Base-by-base conservation (phyloP, 768 basidiomycete species). In the Tricholoma terreum region DNA sequence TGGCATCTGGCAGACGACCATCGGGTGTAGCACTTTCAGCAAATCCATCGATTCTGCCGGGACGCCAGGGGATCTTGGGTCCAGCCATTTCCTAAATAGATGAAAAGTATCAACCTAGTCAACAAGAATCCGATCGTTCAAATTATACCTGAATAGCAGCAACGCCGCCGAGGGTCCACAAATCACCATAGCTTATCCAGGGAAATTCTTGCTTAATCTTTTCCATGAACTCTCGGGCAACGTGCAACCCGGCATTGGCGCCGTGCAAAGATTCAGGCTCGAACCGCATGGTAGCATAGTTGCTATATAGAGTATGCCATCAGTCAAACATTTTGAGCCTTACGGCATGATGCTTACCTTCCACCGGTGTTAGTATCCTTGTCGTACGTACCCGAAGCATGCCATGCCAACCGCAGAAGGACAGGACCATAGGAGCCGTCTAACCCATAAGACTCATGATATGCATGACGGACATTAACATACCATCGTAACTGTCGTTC, bases 211-310 rank as follows among this genome's bases (percentile, higher is more conserved):
- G 67, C 78, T 98, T 95, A 68, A 98, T 72, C 56, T 89, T 81
- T 68, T 97, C 91, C 84, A 98, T 87, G 57, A 91, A 71, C 5
- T 71, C 79, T 56, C 96, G 90, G 38, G 93, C 95, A 54, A 93
- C 69, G 58, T 88, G 73, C 54, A 96, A 79, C 24, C 94, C 94
- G 24, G 84, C 84, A 73, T 96, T 96, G 50, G 92, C 94, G 34
- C 77, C 84, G 68, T 98, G 94, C 27, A 80, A 69, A 10, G 94
- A 69, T 70, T 98, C 96, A 38, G 96, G 91, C 54, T 85, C 83
- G 74, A 98, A 99, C 55, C 96, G 90, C 96, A 99, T 99, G 21
- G 96, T 98, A 2, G 97, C 96, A 63, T 92, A 94, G 82, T 99
- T 98, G 80, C 92, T 89, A 68, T 17, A 38, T 4, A 36, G 22